Base-by-base conservation (phyloP, 768 basidiomycete genomes). In the Austroboletus eburneus region DNA sequence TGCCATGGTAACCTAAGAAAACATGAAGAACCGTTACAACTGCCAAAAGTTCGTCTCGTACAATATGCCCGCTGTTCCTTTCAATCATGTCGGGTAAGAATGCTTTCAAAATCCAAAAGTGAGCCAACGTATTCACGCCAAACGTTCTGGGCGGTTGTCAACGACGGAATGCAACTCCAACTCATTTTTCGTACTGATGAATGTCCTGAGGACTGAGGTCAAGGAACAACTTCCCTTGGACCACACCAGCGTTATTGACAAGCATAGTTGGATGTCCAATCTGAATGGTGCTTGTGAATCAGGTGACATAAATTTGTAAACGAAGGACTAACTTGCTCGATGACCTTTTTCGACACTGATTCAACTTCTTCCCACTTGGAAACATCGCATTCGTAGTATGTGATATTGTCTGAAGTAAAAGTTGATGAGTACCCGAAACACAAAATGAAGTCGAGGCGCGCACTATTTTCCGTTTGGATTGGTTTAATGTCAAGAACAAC, bases 201-300 rank as follows among this genome's bases (percentile, higher is more conserved):
- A 98, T 66, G 58, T 99, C 95, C 43, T 80, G 75, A 5, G 86
- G 77, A 2, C 67, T 71, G 48, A 96, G 72, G 58, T 97, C 93
- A 12, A 94, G 69, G 25, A 99, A 69, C 2, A 83, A 69, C 57
- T 93, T 94, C 21, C 93, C 92, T 67, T 93, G 89, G 21, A 88
- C 90, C 47, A 96, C 83, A 17, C 94, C 96, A 0, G 95, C 96
- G 61, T 95, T 97, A 70, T 97, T 98, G 56, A 99, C 73, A 20
- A 99, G 69, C 32, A 97, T 77, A 0, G 96, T 96, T 0, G 90
- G 90, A 48, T 87, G 76, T 3, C 91, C 94, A 43, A 95, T 74
- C 90, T 94, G 56, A 25, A 22, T 24, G 36, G 37, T 39, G 43
- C 39, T 34, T 24, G 48, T 51, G 20, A 45, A 27, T 22, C 30